These are phyloP conservation scores for Eragrostis tef DNA, from an alignment of 202 grass and related monocot genomes.

Conservation along the genomic window DNA sequence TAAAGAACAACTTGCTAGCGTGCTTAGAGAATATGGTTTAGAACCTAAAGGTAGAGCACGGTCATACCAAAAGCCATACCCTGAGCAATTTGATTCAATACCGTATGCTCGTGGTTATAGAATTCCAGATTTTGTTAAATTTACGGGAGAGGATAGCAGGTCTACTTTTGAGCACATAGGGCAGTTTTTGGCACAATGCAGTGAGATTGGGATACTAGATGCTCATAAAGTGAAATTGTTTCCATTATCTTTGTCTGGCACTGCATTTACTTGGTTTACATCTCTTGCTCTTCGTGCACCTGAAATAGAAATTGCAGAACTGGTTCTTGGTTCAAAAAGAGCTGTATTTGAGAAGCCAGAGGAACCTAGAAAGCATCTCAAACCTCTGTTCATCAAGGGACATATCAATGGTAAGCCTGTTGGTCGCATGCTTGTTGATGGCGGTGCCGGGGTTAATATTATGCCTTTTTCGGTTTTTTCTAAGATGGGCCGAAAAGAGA, in stretches of 20 bases:
- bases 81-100: background rate
- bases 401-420: background rate
- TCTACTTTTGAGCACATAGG: background rate
- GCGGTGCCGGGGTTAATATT: background rate
- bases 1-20: background rate
- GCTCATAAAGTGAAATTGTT: background rate
- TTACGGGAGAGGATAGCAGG: background rate
- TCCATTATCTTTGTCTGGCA: conserved; percentile 2
- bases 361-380: background rate
- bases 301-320: background rate
- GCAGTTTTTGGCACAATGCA: background rate
- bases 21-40: conserved; percentile 17
- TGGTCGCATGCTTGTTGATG: background rate
- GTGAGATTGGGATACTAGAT: background rate
- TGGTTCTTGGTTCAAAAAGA: background rate
- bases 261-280: conserved; percentile 7
- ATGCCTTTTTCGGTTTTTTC: background rate
- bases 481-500: too few relatives aligned
- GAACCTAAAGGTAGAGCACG: conserved; percentile 7
- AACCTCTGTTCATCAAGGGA: background rate
- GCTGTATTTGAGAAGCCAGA: background rate
- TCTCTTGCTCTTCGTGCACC: background rate
- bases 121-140: background rate
- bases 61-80: background rate
- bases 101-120: background rate